Base-by-base conservation (phyloP, 805 yeast genomes). In the Pichia gijzeniarum region DNA sequence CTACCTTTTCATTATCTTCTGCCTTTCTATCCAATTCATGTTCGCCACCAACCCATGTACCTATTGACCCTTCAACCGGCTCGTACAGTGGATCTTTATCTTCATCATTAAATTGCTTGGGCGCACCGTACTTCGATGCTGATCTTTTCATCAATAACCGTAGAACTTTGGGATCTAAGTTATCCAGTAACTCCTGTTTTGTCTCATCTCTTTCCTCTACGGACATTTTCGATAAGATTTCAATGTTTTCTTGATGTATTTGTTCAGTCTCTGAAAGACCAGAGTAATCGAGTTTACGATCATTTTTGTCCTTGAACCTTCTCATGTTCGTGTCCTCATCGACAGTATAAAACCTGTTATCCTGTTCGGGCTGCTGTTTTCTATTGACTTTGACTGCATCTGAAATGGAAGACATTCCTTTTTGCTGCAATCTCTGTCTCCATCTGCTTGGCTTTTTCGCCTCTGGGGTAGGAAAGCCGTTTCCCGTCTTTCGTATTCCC, bases 171-270 rank as follows among this genome's bases (percentile, higher is more conserved):
- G 95, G 95, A 61, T 85, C 82, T 59, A 90, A 66, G 0, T 73
- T 69, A n/a, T 71, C 71, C 43, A 86, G 52, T 31, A 90, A 63
- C 54, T 87, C 95, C 50, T 76, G 74, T 51, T 77, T 72, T 52
- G 86, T 91, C 38, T 68, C 63, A 30, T 72, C 68, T 31, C 86
- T 73, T 56, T 89, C 88, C 16, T 76, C 82, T 2, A 70, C 72
- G 2, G 82, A 68, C 90, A 89, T 82, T 13, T 64, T 60, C 32
- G 77, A 67, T 45, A 90, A 60, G 35, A 72, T 69, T 33, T 79
- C 76, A 49, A 85, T 61, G 61, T 88, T 90, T 57, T 89, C 95
- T 45, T 74, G 60, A 59, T 87, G 91, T 19, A 89, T 86, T 57
- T 77, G 73, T 52, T 84, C 90, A 0, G 83, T 77, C 53, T 85